phyloP scores from a whole-genome alignment of 371 early-diverging fungal species.

The Mortierella sp. region DNA sequence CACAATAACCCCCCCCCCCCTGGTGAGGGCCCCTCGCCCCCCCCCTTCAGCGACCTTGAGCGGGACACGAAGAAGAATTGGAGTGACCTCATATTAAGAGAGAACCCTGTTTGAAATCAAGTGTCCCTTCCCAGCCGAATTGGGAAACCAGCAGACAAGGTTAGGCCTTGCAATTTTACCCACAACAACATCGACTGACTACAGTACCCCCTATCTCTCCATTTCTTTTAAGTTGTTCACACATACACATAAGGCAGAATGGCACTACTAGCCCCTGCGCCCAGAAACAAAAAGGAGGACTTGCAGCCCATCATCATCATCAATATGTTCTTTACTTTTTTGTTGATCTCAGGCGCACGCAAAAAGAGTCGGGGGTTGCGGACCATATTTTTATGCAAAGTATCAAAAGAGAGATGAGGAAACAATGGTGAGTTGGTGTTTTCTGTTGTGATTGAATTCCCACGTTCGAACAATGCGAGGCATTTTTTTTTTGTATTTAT shows the following conservation, averaged over 20 bases:
- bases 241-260: too few species aligned
- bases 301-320: background rate
- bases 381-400: background rate
- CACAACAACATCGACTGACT: too few species aligned
- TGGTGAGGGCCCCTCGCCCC: too few species aligned
- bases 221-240: too few species aligned
- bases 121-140: background rate
- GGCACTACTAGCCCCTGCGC: too few species aligned
- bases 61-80: background rate
- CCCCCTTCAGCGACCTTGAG: too few species aligned
- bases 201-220: too few species aligned
- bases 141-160: too few species aligned
- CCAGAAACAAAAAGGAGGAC: background rate
- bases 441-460: background rate
- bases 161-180: too few species aligned
- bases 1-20: too few species aligned
- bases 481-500: background rate
- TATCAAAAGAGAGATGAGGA: background rate
- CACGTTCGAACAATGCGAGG: constrained; percentile 3
- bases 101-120: background rate
- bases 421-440: constrained; percentile 1
- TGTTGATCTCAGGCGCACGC: background rate
- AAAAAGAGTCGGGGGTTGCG: background rate
- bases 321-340: background rate
- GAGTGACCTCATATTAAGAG: constrained; percentile 1